phyloP scores from a whole-genome alignment of 2,329 filamentous ascomycete genomes.

The Paramyrothecium sp. region DNA sequence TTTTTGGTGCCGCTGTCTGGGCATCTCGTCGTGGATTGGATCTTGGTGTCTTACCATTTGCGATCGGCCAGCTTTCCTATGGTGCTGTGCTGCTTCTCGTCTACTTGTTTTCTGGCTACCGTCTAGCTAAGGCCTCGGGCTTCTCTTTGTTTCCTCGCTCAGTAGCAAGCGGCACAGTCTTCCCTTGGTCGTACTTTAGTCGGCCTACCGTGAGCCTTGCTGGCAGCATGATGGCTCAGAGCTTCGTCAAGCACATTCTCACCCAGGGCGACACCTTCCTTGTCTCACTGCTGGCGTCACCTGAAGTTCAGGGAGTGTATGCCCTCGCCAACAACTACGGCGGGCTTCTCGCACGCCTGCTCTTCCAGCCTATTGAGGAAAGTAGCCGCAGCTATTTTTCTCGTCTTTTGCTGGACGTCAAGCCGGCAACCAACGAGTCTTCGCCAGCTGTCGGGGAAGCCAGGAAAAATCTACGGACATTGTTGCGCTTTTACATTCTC shows the following conservation, averaged over 20 bases:
- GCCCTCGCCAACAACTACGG: conserved; percentile 94
- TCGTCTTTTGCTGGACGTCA: conserved; percentile 58
- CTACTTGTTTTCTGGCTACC: conserved; percentile 63
- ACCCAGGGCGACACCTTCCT: conserved; percentile 94
- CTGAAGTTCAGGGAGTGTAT: conserved; percentile 85
- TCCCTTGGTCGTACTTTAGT: conserved; percentile 63
- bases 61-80: conserved; percentile 80
- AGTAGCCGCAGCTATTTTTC: conserved; percentile 88
- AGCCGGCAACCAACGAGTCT: conserved; percentile 12
- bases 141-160: conserved; percentile 67
- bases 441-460: conserved; percentile 36
- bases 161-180: conserved; percentile 33
- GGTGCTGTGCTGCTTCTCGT: conserved; percentile 65
- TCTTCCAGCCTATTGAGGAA: conserved; percentile 96
- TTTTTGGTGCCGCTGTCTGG: conserved; percentile 69
- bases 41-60: conserved; percentile 82
- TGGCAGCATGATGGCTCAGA: conserved; percentile 83
- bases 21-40: conserved; percentile 48
- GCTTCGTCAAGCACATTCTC: conserved; percentile 85
- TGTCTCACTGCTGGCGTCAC: conserved; percentile 72
- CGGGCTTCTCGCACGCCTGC: conserved; percentile 78
- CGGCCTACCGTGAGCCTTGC: conserved; percentile 69
- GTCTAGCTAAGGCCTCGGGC: conserved; percentile 51
- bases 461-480: conserved; percentile 53
- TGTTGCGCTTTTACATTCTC: conserved; percentile 73